phyloP scores from a whole-genome alignment of 306 rosid genomes.

The Inga laurina region DNA sequence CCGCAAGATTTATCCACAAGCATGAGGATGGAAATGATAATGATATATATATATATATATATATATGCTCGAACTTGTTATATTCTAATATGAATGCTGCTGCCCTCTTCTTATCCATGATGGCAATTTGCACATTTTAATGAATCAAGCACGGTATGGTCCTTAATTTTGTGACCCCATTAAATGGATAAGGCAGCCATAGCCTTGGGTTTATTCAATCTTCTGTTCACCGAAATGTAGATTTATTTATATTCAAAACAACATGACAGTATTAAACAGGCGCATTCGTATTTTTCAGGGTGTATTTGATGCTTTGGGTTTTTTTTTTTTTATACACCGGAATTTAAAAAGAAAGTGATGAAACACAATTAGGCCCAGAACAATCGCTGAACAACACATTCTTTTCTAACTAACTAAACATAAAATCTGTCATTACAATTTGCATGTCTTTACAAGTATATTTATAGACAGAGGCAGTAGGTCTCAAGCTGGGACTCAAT shows the following conservation, averaged over 20 bases:
- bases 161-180: conserved; percentile 22
- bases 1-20: conserved; percentile 46
- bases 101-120: conserved; percentile 38
- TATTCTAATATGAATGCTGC: conserved; percentile 40
- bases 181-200: conserved; percentile 4
- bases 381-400: no score
- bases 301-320: neutral
- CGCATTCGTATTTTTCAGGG: neutral
- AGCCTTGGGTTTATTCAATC: neutral
- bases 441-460: no score
- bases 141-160: conserved; percentile 22
- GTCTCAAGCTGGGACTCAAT: no score
- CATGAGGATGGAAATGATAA: conserved; percentile 35
- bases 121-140: conserved; percentile 37
- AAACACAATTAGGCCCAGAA: no score
- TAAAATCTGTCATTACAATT: no score
- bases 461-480: no score
- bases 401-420: no score
- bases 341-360: no score
- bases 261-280: neutral
- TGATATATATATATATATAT: conserved; percentile 11
- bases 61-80: conserved; percentile 31
- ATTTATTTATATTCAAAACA: neutral
- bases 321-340: no score
- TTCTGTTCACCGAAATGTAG: neutral